phyloP scores from a whole-genome alignment of 768 basidiomycete species.

The Tubosaeta sp. region DNA sequence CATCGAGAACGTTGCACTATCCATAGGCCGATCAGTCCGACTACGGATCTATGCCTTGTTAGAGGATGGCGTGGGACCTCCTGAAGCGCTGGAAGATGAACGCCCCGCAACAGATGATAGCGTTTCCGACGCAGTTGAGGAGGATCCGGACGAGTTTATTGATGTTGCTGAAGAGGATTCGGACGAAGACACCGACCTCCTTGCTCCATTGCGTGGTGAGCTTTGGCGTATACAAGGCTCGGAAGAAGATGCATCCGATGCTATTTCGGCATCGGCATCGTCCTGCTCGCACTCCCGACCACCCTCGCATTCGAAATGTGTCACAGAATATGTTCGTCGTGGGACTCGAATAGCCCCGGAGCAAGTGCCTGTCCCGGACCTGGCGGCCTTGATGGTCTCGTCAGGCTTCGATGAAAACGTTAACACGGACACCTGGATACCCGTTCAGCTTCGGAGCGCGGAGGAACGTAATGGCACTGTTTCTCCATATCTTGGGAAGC shows the following conservation, averaged over 20 bases:
- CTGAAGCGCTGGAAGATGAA: constrained; percentile 29
- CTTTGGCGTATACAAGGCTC: constrained; percentile 53
- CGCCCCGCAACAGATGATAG: constrained; percentile 16
- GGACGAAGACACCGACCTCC: constrained; percentile 44
- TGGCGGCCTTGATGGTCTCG: constrained; percentile 45
- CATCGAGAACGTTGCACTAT: constrained; percentile 57
- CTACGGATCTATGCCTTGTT: constrained; percentile 65
- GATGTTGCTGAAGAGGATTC: constrained; percentile 65
- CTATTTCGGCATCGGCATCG: constrained; percentile 30
- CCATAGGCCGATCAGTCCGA: constrained; percentile 59
- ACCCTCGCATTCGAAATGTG: constrained; percentile 19
- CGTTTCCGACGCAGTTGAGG: constrained; percentile 34
- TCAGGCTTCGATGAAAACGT: constrained; percentile 25
- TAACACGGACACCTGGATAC: constrained; percentile 29
- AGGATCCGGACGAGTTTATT: constrained; percentile 57
- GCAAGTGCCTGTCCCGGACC: constrained; percentile 45
- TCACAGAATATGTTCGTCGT: constrained; percentile 62
- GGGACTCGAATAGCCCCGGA: constrained; percentile 64
- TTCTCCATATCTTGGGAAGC: constrained; percentile 55
- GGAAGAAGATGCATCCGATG: constrained; percentile 29
- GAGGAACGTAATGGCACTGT: constrained; percentile 49
- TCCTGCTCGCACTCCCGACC: constrained; percentile 27
- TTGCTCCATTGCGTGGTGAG: constrained; percentile 68
- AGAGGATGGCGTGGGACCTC: constrained; percentile 63
- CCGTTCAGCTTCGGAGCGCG: constrained; percentile 47